Conservation (phyloP, 164 flowering plant species). For the Stephania cephalantha region DNA sequence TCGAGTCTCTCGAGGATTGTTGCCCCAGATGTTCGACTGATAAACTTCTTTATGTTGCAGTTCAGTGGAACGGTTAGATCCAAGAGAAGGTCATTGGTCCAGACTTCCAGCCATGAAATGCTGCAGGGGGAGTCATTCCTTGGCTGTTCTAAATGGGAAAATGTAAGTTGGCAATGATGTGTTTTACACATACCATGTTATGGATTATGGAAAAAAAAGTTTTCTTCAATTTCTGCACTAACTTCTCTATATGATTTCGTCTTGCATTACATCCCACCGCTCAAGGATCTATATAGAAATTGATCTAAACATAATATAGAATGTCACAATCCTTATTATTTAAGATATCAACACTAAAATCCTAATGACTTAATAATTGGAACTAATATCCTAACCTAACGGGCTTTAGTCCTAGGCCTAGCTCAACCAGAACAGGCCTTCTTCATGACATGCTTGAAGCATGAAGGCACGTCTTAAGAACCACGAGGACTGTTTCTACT, state of each 20-base stretch:
- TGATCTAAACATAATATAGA: too few relatives aligned
- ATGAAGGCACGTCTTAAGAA: background rate
- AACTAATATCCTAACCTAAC: too few relatives aligned
- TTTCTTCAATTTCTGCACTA: too few relatives aligned
- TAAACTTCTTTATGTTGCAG: slow-evolving; percentile 26
- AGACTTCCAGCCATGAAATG: slow-evolving; percentile 53
- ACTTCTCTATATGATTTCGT: background rate
- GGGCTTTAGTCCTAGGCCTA: too few relatives aligned
- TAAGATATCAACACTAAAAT: too few relatives aligned
- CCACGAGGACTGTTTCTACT: background rate
- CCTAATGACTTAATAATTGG: too few relatives aligned
- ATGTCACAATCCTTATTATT: too few relatives aligned
- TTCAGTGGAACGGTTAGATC: slow-evolving; percentile 86
- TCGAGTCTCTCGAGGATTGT: background rate
- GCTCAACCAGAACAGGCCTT: background rate
- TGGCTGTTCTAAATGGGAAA: slow-evolving; percentile 66
- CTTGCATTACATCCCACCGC: background rate
- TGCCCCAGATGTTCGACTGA: background rate
- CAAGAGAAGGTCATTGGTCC: slow-evolving; percentile 74
- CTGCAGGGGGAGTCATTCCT: slow-evolving; percentile 62
- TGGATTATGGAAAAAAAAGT: too few relatives aligned
- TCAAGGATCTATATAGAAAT: too few relatives aligned
- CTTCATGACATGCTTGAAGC: background rate
- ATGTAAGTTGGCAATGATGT: slow-evolving; percentile 13
- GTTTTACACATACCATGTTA: background rate